Conservation (phyloP, 306 rosid genomes). For the Prunus kanzakura region DNA sequence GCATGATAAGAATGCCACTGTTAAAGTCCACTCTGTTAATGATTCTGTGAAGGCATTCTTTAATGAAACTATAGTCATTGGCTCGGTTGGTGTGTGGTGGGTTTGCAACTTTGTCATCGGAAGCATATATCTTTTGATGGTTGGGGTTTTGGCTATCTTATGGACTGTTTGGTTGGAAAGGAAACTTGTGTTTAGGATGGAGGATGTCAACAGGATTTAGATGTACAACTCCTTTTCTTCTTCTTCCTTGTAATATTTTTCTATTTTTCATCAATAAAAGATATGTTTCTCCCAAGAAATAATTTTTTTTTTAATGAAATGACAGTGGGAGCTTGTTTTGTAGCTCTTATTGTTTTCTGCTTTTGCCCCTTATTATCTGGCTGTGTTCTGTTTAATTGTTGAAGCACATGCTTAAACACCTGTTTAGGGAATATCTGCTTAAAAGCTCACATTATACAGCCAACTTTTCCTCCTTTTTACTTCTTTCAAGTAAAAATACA, state of each 20-base stretch:
- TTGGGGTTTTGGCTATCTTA: neutral
- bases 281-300: neutral
- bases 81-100: too few species aligned
- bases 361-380: neutral
- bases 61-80: too few species aligned
- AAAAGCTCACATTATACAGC: too few species aligned
- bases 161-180: neutral
- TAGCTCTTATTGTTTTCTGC: neutral
- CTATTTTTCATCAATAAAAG: neutral
- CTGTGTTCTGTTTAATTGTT: neutral
- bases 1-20: neutral
- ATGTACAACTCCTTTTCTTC: neutral
- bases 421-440: too few species aligned
- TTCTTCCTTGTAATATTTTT: too few species aligned
- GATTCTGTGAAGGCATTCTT: neutral
- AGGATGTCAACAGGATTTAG: neutral
- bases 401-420: too few species aligned
- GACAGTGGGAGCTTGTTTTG: neutral
- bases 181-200: too few species aligned
- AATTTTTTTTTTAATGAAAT: too few species aligned
- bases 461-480: too few species aligned
- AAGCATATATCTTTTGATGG: neutral
- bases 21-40: neutral
- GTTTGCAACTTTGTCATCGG: neutral
- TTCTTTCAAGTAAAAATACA: too few species aligned